Base-by-base conservation (phyloP, 441 rosid species). In the Mallotus japonicus region DNA sequence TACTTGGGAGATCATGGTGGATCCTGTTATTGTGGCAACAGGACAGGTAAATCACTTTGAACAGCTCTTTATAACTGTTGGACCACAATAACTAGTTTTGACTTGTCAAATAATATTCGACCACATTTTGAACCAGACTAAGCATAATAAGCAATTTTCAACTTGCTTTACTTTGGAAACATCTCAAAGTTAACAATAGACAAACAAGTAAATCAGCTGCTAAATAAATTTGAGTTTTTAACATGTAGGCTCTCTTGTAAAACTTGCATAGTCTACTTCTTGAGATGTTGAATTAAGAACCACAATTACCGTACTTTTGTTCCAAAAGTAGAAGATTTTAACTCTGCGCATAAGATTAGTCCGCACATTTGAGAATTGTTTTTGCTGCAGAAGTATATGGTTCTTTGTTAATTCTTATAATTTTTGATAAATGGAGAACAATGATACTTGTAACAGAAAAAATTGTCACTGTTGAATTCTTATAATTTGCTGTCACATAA, bases 11-110 rank as follows among this genome's bases (percentile, higher is more conserved):
- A 86, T 93, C 34, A 93, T 93, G 94, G 79, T 67, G 9, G 94
- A 93, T 54, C 98, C 98, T 16, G 97, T 93, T 62, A 90, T 88
- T 7, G 80, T 91, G 55, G 87, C 96, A 19, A 85, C 86, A 56
- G 97, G 98, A 73, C 97, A 91, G 97, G 98, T 93, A 75, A 75
- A 68, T 54, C 42, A 14, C 16, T 10, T 58, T 28, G 16, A 16
- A 50, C 19, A 5, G 2, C 47, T 11, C 62, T 13, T 5, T 16
- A 4, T 24, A 15, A 71, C 42, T 54, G 34, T 20, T 16, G 17
- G 34, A 3, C 56, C 20, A 56, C 32, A 42, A 16, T 16, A 37
- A 58, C 40, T 69, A 34, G 51, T 51, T 51, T 61, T 49, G 20
- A 14, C 16, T n/a, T 54, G 58, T 50, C 10, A 65, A 64, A 14